Evolutionary conservation across 345 rosid genomes (phyloP), one percentile per base, ranked within the genome.

Genomic region (Salix dunnii): DNA sequence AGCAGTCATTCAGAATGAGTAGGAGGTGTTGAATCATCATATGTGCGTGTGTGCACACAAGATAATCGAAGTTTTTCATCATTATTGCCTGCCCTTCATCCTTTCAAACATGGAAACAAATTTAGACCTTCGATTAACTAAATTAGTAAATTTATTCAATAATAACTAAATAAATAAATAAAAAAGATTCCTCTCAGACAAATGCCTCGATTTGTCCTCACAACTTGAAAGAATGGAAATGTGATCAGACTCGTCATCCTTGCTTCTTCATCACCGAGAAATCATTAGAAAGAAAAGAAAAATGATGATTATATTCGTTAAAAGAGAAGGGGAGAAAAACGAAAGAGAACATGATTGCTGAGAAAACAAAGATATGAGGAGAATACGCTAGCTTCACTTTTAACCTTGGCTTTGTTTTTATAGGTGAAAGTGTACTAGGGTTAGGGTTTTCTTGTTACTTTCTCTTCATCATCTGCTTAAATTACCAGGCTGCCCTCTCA

Each of bases 171-270:
- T 18, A 74, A 27, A n/a, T 5, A 7, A 42, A 7, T 7, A 40
- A 51, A 8, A 27, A 30, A 14, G 75, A 76, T 75, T 86, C 64
- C 84, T 86, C 91, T 88, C 89, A 86, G 89, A 86, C 88, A 88
- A 88, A 88, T 88, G 89, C 91, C 89, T 88, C 88, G 89, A 78
- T 58, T 84, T 78, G 84, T 86, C 91, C 78, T 88, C 88, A 88
- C 75, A 76, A 79, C 77, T 79, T 6, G 20, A 58, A 70, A 71
- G 85, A 82, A 84, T 82, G 85, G 86, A 83, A 70, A 76, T 2
- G 51, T 71, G 58, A 76, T 88, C 91, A 79, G 89, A 86, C 91
- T 83, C 86, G 85, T 88, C 88, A 88, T 86, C 91, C 20, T 25
- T 62, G 69, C 77, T 78, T 80, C 82, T 74, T 88, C 90, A 86